Conservation (phyloP, 1,284 basidiomycete genomes). For the Cryptococcus sp. region DNA sequence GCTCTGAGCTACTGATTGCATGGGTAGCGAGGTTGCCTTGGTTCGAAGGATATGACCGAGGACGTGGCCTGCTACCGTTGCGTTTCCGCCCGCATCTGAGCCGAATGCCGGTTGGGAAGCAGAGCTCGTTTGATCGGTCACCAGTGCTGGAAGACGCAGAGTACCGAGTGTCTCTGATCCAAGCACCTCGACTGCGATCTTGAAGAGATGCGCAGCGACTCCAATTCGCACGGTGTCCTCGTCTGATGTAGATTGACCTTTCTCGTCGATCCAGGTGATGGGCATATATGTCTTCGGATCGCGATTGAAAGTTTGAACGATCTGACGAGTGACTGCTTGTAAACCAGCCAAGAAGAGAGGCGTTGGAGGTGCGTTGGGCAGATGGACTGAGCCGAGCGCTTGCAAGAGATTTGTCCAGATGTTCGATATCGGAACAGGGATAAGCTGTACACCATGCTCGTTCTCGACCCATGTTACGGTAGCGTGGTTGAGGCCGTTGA, state of each 20-base stretch:
- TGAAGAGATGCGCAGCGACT: conserved; percentile 30
- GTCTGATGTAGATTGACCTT: conserved; percentile 23
- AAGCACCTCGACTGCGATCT: conserved; percentile 21
- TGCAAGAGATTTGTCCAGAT: conserved; percentile 44
- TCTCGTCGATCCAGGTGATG: conserved; percentile 24
- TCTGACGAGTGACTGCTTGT: conserved; percentile 21
- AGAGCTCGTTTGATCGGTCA: neutral
- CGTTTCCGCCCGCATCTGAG: conserved; percentile 18
- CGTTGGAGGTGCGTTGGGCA: conserved; percentile 17
- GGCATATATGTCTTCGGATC: conserved; percentile 42
- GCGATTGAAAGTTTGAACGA: conserved; percentile 33
- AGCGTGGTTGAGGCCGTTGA: conserved; percentile 32
- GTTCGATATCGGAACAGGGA: conserved; percentile 32
- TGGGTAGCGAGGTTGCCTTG: conserved; percentile 18
- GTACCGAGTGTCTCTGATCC: conserved; percentile 25
- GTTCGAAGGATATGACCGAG: conserved; percentile 30
- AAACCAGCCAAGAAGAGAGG: conserved; percentile 29
- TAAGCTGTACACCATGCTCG: conserved; percentile 17
- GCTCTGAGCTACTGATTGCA: conserved; percentile 10
- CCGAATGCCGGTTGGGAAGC: conserved; percentile 22
- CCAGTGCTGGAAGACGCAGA: conserved; percentile 3
- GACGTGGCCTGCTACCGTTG: neutral
- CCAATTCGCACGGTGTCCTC: conserved; percentile 25
- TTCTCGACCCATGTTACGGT: conserved; percentile 29
- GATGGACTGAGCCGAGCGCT: conserved; percentile 23